Conservation (phyloP, 2,329 filamentous ascomycete species). For the Aspergillus bombycis region DNA sequence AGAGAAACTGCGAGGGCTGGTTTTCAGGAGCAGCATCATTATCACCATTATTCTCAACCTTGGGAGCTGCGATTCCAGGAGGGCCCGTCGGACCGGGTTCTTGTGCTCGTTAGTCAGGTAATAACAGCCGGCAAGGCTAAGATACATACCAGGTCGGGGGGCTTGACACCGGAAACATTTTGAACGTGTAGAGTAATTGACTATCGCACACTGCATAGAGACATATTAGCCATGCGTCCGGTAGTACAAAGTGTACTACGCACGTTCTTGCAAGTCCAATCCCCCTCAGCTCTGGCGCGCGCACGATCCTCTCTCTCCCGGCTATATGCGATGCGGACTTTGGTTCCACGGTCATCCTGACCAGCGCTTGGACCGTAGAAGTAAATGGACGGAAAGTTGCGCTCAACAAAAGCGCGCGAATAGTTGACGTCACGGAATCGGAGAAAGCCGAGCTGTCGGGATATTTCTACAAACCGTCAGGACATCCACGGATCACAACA, state of each 20-base stretch:
- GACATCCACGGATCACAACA: constrained; percentile 5
- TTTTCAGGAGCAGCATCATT: constrained; percentile 58
- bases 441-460: constrained; percentile 60
- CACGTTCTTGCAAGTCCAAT: constrained; percentile 61
- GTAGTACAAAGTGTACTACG: constrained; percentile 7
- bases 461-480: constrained; percentile 48
- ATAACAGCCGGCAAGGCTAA: background rate
- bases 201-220: constrained; percentile 52
- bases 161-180: constrained; percentile 64
- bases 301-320: constrained; percentile 56
- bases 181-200: constrained; percentile 60
- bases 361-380: constrained; percentile 50
- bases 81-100: constrained; percentile 35
- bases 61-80: constrained; percentile 44
- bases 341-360: constrained; percentile 45
- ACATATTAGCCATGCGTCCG: background rate
- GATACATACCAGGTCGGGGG: constrained; percentile 53
- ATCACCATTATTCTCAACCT: constrained; percentile 55
- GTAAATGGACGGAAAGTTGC: constrained; percentile 54
- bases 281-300: constrained; percentile 53
- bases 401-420: constrained; percentile 57
- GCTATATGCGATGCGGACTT: constrained; percentile 57
- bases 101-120: constrained; percentile 20
- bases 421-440: constrained; percentile 55
- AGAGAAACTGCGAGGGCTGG: constrained; percentile 73